Conservation (phyloP, 2,329 filamentous ascomycete species). For the Xylariaceae sp. region DNA sequence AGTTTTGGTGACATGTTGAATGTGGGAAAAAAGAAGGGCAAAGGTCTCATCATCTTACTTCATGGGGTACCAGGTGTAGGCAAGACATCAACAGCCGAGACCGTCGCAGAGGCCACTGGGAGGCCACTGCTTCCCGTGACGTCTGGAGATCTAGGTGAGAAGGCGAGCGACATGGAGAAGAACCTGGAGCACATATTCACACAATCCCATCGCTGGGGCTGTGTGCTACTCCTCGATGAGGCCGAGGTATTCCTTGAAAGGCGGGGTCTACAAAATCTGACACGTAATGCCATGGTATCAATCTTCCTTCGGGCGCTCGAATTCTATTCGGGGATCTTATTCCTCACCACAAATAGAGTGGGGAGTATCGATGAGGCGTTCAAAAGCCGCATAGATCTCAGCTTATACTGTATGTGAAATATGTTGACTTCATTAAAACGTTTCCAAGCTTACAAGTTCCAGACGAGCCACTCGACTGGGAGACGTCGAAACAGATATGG, state of each 20-base stretch:
- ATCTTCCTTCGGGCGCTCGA: constrained; percentile 16
- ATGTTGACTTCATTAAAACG: background rate
- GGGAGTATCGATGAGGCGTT: constrained; percentile 36
- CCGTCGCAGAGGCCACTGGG: constrained; percentile 37
- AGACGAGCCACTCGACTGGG: constrained; percentile 11
- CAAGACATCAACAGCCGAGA: constrained; percentile 38
- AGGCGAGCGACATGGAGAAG: constrained; percentile 33
- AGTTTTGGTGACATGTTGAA: too few species aligned
- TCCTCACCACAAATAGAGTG: constrained; percentile 39
- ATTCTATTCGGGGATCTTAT: constrained; percentile 37
- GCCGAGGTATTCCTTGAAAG: constrained; percentile 41
- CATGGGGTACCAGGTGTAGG: constrained; percentile 37
- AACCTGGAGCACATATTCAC: constrained; percentile 33
- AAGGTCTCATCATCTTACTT: constrained; percentile 36
- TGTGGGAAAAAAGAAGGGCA: too few species aligned
- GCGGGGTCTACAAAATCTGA: constrained; percentile 32
- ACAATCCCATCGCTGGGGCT: constrained; percentile 40
- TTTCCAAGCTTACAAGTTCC: background rate
- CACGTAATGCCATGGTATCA: constrained; percentile 39
- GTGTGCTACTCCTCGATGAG: constrained; percentile 42
- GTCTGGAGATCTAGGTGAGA: constrained; percentile 38
- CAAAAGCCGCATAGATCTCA: constrained; percentile 33
- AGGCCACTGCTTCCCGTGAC: constrained; percentile 40
- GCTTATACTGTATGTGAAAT: constrained; percentile 1
- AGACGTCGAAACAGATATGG: constrained; percentile 6